Percentiles rank a stretch among this genome's conserved stretches.
Conservation (phyloP, 78 protist genomes). For the Creolimax fragrantissima region DNA sequence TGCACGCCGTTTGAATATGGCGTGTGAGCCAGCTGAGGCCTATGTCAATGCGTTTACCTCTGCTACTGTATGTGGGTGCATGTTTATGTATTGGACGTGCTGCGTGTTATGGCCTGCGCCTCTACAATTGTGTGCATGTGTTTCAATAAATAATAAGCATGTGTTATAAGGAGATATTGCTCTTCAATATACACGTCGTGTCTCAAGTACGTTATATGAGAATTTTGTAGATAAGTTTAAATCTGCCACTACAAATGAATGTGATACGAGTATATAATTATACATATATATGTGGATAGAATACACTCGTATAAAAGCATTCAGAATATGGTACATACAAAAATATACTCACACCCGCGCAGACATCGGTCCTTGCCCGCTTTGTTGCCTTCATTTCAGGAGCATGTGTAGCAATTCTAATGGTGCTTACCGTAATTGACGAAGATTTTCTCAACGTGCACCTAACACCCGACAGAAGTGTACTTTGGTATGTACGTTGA, state of each 20-base stretch:
- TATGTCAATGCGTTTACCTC: slow-evolving; percentile 45
- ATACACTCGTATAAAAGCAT: too few relatives aligned
- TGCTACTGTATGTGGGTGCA: background rate
- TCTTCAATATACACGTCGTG: too few relatives aligned
- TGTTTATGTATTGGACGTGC: background rate
- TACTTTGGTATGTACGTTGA: slow-evolving; percentile 43
- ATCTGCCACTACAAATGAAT: too few relatives aligned
- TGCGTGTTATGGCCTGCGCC: too few relatives aligned
- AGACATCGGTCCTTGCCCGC: background rate
- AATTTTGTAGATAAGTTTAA: too few relatives aligned
- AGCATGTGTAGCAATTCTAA: slow-evolving; percentile 35
- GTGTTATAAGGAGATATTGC: too few relatives aligned
- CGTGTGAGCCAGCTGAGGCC: slow-evolving; percentile 41
- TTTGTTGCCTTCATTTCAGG: slow-evolving; percentile 51
- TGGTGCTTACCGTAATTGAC: slow-evolving; percentile 33
- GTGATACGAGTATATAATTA: background rate
- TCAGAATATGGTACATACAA: too few relatives aligned
- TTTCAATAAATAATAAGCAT: too few relatives aligned
- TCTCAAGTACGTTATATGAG: too few relatives aligned
- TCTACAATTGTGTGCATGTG: too few relatives aligned
- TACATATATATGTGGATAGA: background rate
- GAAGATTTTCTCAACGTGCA: slow-evolving; percentile 50
- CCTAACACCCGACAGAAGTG: slow-evolving; percentile 29
- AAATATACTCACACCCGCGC: too few relatives aligned
- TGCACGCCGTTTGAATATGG: slow-evolving; percentile 35